These are phyloP conservation scores for Ilex aquifolium DNA, from an alignment of 257 asterid species.

Conservation along the genomic window DNA sequence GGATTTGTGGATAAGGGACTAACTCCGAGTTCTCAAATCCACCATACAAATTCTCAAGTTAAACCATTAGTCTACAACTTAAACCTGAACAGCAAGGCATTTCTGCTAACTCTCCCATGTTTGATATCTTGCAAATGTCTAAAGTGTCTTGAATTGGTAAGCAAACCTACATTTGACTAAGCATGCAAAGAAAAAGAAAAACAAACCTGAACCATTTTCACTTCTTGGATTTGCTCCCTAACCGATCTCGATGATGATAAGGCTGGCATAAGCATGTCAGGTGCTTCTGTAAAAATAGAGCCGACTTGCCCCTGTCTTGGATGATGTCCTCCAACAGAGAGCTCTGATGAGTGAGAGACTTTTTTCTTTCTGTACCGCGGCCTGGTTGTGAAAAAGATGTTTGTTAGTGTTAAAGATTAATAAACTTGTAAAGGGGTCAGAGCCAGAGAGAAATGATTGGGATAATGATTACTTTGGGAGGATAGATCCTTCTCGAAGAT, in stretches of 20 bases:
- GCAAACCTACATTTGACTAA: background rate
- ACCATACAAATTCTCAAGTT: too few species aligned
- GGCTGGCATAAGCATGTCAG: constrained; percentile 56
- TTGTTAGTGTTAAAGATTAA: constrained; percentile 9
- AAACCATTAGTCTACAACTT: too few species aligned
- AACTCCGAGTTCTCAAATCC: too few species aligned
- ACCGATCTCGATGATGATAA: constrained; percentile 82
- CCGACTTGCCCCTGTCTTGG: constrained; percentile 37
- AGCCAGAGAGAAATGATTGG: background rate
- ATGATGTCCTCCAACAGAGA: constrained; percentile 35
- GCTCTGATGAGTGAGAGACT: constrained; percentile 40
- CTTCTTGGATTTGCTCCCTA: constrained; percentile 81
- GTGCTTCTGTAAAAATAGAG: constrained; percentile 46
- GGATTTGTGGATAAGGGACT: too few species aligned
- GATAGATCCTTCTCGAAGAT: constrained; percentile 85
- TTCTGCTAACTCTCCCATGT: background rate
- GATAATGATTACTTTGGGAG: constrained; percentile 67
- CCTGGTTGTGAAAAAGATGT: constrained; percentile 36
- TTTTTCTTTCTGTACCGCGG: constrained; percentile 68
- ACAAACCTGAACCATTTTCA: constrained; percentile 88
- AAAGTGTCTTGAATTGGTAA: too few species aligned
- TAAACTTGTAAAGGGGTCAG: background rate
- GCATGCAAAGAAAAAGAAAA: background rate
- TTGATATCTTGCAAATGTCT: background rate
- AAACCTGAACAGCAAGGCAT: too few species aligned